Evolutionary conservation across 768 basidiomycete species (phyloP).

Genomic region (Calocybe cyanea): DNA sequence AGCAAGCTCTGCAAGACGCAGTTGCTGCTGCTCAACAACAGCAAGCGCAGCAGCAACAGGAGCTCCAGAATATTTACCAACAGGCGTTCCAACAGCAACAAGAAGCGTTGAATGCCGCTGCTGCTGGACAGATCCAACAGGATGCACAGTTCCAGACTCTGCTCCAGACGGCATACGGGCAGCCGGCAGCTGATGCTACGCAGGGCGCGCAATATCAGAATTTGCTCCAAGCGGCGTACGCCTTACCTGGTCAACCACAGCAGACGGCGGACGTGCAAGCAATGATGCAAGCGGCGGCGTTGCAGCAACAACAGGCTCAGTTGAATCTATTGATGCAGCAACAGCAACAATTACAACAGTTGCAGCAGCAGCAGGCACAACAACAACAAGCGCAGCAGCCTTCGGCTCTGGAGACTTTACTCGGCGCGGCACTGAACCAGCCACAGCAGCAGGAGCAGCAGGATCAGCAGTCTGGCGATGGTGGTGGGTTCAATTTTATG

Average conservation of each 20-base stretch:
- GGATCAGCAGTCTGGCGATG: neutral
- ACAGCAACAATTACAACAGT: conserved; percentile 1
- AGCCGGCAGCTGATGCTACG: neutral
- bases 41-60: conserved; percentile 17
- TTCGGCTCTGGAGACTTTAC: neutral
- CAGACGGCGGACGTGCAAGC: neutral
- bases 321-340: conserved; percentile 1
- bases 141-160: neutral
- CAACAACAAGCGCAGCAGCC: neutral
- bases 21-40: conserved; percentile 6
- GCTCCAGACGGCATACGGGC: neutral
- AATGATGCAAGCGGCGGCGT: neutral
- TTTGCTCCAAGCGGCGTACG: conserved; percentile 1
- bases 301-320: conserved; percentile 3
- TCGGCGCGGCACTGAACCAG: neutral
- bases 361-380: conserved; percentile 2
- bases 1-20: conserved; percentile 4
- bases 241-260: neutral
- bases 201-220: neutral
- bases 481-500: neutral
- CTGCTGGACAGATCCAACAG: conserved; percentile 2
- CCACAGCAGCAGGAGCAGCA: neutral
- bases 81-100: conserved; percentile 11
- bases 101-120: neutral
- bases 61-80: conserved; percentile 7